A percentile compares a stretch with the other conserved stretches of the same genome.
These are phyloP conservation scores for Gracilaria vermiculophylla DNA, from an alignment of 23 red algal species.

Conservation along the genomic window DNA sequence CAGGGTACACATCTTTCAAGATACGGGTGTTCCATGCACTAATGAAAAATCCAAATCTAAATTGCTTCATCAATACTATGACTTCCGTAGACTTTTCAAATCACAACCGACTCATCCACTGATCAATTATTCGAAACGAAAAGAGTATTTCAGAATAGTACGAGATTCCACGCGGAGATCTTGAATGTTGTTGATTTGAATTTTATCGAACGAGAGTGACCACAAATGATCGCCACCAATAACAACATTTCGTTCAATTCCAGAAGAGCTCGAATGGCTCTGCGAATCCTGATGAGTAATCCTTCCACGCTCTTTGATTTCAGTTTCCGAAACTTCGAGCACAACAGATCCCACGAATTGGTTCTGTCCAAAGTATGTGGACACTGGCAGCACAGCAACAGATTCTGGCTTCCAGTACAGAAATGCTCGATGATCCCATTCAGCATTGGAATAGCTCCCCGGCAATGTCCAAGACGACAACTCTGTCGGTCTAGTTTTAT, in stretches of 20 bases:
- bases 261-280: not conserved
- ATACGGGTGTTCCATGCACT: too few relatives aligned
- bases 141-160: not conserved
- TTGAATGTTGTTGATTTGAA: slow-evolving; percentile 55
- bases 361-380: not conserved
- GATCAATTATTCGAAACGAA: too few relatives aligned
- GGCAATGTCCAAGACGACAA: slow-evolving; percentile 42
- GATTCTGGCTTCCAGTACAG: slow-evolving; percentile 50
- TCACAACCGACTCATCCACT: too few relatives aligned
- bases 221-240: slow-evolving; percentile 48
- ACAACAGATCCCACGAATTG: slow-evolving; percentile 48
- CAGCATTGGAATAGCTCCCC: slow-evolving; percentile 10
- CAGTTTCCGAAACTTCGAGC: slow-evolving; percentile 9
- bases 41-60: too few relatives aligned
- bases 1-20: too few relatives aligned
- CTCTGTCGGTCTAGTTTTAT: slow-evolving; percentile 40
- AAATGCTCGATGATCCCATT: slow-evolving; percentile 75
- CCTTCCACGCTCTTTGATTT: slow-evolving; percentile 50
- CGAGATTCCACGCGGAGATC: not conserved
- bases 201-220: slow-evolving; percentile 23
- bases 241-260: slow-evolving; percentile 40
- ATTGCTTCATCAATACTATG: too few relatives aligned
- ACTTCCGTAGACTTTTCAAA: too few relatives aligned
- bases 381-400: slow-evolving; percentile 49
- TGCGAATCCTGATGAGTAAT: not conserved